Conservation (phyloP, 352 stramenopile species). For the Pythium phragmitis region DNA sequence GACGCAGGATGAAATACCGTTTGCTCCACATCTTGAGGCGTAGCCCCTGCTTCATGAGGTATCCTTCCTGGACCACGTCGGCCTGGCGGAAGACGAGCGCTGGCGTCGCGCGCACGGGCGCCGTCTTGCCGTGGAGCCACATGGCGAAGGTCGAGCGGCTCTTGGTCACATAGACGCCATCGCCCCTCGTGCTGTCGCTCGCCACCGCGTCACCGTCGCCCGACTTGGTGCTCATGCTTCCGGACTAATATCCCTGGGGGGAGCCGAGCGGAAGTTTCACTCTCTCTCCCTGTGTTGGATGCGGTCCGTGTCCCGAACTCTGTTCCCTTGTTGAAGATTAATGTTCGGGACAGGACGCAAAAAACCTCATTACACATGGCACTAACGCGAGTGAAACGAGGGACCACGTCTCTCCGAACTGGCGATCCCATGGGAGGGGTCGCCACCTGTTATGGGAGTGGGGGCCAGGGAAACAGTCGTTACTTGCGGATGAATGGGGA, state of each 20-base stretch:
- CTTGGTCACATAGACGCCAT: slow-evolving; percentile 87
- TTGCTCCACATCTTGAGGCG: slow-evolving; percentile 79
- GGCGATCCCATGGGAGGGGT: background rate
- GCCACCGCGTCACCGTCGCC: slow-evolving; percentile 15
- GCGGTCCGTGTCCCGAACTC: slow-evolving; percentile 21
- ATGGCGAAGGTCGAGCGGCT: slow-evolving; percentile 83
- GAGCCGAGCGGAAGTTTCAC: slow-evolving; percentile 20
- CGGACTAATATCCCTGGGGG: background rate
- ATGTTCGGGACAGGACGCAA: slow-evolving; percentile 5
- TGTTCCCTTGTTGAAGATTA: slow-evolving; percentile 11
- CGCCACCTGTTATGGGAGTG: background rate
- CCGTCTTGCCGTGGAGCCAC: slow-evolving; percentile 81
- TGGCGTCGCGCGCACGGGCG: slow-evolving; percentile 43
- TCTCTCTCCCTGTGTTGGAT: background rate
- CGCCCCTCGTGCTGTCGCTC: slow-evolving; percentile 28
- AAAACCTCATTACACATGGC: slow-evolving; percentile 4
- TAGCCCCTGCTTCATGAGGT: slow-evolving; percentile 81
- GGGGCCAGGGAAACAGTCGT: background rate
- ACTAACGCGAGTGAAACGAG: slow-evolving; percentile 3
- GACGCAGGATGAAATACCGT: slow-evolving; percentile 85
- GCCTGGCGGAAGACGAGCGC: slow-evolving; percentile 75
- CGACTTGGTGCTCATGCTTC: slow-evolving; percentile 29
- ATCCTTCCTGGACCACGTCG: slow-evolving; percentile 84
- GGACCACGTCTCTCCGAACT: slow-evolving; percentile 6
- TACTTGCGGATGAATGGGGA: background rate